Base-by-base conservation (phyloP, 2,329 filamentous ascomycete species). In the Celoporthe dispersa region DNA sequence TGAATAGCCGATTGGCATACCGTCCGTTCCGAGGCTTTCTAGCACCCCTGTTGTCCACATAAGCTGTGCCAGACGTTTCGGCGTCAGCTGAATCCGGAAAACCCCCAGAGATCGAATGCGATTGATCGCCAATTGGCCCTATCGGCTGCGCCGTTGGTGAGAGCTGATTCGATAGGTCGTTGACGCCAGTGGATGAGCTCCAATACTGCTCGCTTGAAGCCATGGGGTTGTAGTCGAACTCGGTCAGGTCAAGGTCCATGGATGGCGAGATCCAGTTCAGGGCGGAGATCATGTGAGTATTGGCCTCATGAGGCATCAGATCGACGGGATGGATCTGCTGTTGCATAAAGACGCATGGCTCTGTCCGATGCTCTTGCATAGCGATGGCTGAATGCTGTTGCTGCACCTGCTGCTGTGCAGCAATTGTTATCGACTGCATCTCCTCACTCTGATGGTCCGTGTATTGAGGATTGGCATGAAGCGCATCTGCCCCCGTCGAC, bases 191-290 rank as follows among this genome's bases (percentile, higher is more conserved):
- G 16, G 61, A 35, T n/a, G 64, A 28, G 60, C 60, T 51, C 68
- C 68, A 70, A 31, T 70, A 70, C 33, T 63, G 68, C 31, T 68
- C 65, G 64, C 19, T 60, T 16, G 68, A 31, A 25, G 64, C 48
- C 22, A 70, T 64, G 19, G 59, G 37, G 60, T 53, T 68, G 35
- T 70, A 70, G 19, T 63, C 57, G 33, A 70, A 70, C 28, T 68
- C 60, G 59, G 55, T 28, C 48, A 70, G 31, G 59, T 68, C 48
- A 4, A 70, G 67, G 5, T 70, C 68, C 68, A 68, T 70, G 16
- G 64, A 53, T 48, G 68, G 68, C 14, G 68, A 70, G n/a, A 70
- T 48, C 68, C 68, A 70, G 28, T 70, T 70, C 59, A 70, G 16
- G 1, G 68, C 57, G 16, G 68, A 70, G 11, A 70, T 70, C 68